Evolutionary conservation across 176 grass and related monocot species (phyloP).

Genomic region (Juncus effusus): DNA sequence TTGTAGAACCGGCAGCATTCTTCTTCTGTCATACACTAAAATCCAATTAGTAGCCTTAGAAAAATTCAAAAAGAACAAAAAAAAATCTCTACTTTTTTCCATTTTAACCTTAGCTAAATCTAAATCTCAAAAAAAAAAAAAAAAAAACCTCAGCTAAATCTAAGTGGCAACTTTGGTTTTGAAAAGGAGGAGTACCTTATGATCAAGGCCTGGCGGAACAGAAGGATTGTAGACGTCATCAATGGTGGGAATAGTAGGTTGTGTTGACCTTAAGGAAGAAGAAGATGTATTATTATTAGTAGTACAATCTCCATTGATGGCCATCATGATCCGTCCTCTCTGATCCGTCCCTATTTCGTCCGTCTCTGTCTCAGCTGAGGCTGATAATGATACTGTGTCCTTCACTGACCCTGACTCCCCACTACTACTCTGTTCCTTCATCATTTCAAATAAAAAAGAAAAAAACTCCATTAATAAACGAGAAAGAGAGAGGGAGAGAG

Average conservation of each 20-base stretch:
- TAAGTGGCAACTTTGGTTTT: neutral
- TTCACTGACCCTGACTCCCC: constrained; percentile 86
- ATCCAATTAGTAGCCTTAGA: constrained; percentile 26
- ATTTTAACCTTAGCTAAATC: no score
- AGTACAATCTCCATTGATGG: constrained; percentile 51
- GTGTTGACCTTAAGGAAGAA: neutral
- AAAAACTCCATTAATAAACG: constrained; percentile 32
- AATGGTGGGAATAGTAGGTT: constrained; percentile 12
- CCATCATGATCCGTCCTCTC: constrained; percentile 55
- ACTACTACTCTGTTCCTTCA: constrained; percentile 69
- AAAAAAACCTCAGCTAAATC: no score
- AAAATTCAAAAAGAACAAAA: neutral
- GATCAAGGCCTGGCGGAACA: neutral
- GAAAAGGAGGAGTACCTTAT: neutral
- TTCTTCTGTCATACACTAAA: constrained; percentile 56
- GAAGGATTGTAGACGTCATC: constrained; percentile 9
- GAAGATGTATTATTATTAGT: no score
- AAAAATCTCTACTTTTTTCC: neutral
- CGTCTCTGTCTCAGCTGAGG: constrained; percentile 50
- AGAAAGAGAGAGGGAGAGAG: constrained; percentile 17
- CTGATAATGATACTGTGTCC: constrained; percentile 66
- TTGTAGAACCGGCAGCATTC: constrained; percentile 46
- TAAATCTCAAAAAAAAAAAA: no score
- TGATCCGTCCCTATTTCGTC: constrained; percentile 38
- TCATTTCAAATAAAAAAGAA: constrained; percentile 34